Evolutionary conservation across 805 yeast species (phyloP), one percentile per base, ranked within the genome.

Genomic region (Teunomyces pallodes): DNA sequence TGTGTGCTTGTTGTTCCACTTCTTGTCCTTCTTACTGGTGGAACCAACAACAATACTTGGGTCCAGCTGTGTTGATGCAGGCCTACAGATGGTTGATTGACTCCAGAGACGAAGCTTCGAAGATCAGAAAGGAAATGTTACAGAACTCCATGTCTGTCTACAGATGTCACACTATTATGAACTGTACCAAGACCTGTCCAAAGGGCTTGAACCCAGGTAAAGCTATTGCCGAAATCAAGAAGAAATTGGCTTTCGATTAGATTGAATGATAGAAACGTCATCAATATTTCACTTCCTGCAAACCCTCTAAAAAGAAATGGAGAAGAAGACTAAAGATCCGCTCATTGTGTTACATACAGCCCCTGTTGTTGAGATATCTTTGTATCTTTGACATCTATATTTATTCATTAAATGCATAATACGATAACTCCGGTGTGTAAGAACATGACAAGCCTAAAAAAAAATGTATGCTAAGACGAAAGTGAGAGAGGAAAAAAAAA

Each of bases 21-120:
- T 85, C 98, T 14, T 94, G 99, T 78, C 99, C 99, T 46, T 91
- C 98, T 3, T 94, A 94, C 81, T 94, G 99, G 99, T 94, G 99
- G 99, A 94, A 94, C 76, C 96, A 90, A 76, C 96, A 91, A 74
- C 96, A 94, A 78, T 94, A 94, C 75, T 77, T 94, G 61, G 99
- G 99, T 49, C 99, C 99, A 24, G 99, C 99, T 28, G 98, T 94
- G 47, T 81, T 94, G 70, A 88, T 94, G 97, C 99, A 94, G 80
- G 97, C 98, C 47, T 94, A 84, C 81, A 86, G 99, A 79, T 94
- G 99, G 99, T 84, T 94, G 79, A 83, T 90, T 53, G 99, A 94
- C 73, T 86, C 96, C 38, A 86, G 99, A 78, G 99, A 94, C 74
- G 86, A 90, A 71, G 97, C 97, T 47, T 78, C 89, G 39, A 75